Evolutionary conservation across 192 early-diverging fungal species (phyloP).

Genomic region (Backusella liffmaniae): DNA sequence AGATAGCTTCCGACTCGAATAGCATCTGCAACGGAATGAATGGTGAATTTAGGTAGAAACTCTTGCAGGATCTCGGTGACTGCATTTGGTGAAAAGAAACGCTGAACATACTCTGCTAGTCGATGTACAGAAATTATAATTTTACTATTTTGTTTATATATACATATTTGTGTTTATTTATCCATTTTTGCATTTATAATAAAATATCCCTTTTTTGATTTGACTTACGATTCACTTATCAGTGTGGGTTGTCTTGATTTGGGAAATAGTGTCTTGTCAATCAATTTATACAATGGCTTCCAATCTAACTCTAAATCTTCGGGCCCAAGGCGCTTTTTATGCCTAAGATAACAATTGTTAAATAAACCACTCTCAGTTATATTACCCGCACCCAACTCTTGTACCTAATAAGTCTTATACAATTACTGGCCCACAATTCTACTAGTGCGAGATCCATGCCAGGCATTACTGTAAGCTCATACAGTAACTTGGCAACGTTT

Average conservation of each 20-base stretch:
- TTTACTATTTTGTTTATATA: conserved; percentile 41
- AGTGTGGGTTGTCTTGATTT: conserved; percentile 65
- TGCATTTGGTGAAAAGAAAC: conserved; percentile 70
- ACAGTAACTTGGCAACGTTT: conserved; percentile 57
- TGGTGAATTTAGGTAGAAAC: conserved; percentile 72
- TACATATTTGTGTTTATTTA: not conserved
- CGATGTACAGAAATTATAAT: conserved; percentile 46
- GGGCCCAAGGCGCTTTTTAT: conserved; percentile 60
- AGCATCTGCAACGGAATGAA: conserved; percentile 62
- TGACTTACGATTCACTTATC: conserved; percentile 52
- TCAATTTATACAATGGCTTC: conserved; percentile 69
- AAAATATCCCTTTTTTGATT: not conserved
- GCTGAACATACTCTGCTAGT: conserved; percentile 49
- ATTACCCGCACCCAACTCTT: not conserved
- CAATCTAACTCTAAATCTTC: conserved; percentile 71
- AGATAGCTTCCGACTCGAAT: conserved; percentile 59
- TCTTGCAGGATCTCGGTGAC: conserved; percentile 74
- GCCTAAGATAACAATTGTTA: conserved; percentile 37
- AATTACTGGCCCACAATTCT: conserved; percentile 56
- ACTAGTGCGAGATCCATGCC: conserved; percentile 69
- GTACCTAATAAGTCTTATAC: conserved; percentile 67
- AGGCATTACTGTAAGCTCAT: conserved; percentile 61
- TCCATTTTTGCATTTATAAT: not conserved
- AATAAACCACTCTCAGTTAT: too few species aligned
- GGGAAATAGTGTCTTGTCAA: conserved; percentile 57